A percentile compares a stretch with the other conserved stretches of the same genome.
These are phyloP conservation scores for Knoxdaviesia proteae DNA, from an alignment of 2,329 filamentous ascomycete species.

Conservation along the genomic window DNA sequence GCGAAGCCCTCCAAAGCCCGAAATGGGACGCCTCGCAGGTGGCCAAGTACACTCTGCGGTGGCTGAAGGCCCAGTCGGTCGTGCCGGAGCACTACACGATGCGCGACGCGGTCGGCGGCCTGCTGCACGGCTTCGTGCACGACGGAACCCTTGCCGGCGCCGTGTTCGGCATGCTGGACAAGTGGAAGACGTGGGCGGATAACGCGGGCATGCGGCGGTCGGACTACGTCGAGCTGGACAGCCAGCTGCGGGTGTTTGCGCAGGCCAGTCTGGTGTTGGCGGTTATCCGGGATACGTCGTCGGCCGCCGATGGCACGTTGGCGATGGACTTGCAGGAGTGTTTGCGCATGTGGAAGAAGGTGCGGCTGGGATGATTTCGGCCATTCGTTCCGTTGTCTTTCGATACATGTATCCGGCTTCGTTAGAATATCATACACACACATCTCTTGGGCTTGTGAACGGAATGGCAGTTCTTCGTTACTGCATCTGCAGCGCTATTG, in stretches of 20 bases:
- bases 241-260: slow-evolving; percentile 21
- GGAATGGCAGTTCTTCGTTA: too few relatives aligned
- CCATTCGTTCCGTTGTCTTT: too few relatives aligned
- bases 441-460: too few relatives aligned
- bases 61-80: slow-evolving; percentile 16
- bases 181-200: slow-evolving; percentile 33
- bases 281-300: slow-evolving; percentile 23
- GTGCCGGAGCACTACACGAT: slow-evolving; percentile 10
- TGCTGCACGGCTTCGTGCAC: slow-evolving; percentile 31
- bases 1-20: slow-evolving; percentile 31
- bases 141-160: slow-evolving; percentile 20
- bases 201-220: slow-evolving; percentile 29
- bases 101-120: slow-evolving; percentile 21
- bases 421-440: too few relatives aligned
- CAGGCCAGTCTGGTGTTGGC: slow-evolving; percentile 25
- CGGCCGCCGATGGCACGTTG: slow-evolving; percentile 24
- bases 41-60: slow-evolving; percentile 21
- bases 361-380: slow-evolving; percentile 22
- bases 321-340: slow-evolving; percentile 33
- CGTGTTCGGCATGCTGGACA: slow-evolving; percentile 23
- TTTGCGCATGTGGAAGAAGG: slow-evolving; percentile 28
- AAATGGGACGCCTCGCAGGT: slow-evolving; percentile 28
- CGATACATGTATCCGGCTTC: too few relatives aligned
- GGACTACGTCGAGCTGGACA: slow-evolving; percentile 18
- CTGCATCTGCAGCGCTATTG: too few relatives aligned